Percentiles rank a stretch among this genome's conserved stretches.
phyloP scores from a whole-genome alignment of 805 yeast species.

The Yamadazyma scolyti region DNA sequence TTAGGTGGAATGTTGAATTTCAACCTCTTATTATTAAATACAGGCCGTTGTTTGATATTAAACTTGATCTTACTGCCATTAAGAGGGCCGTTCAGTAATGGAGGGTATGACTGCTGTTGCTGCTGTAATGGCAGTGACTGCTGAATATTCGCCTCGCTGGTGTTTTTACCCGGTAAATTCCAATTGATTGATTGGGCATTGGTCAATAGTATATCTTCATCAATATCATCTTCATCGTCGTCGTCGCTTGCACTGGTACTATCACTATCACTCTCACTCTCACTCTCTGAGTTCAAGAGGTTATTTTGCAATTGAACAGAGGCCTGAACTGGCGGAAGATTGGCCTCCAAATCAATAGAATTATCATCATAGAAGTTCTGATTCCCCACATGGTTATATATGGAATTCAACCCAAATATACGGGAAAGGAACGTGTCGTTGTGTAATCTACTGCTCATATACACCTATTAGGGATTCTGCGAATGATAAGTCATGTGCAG shows the following conservation, averaged over 20 bases:
- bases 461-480: too few species aligned
- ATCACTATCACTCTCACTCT: constrained; percentile 1
- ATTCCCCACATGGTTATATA: constrained; percentile 23
- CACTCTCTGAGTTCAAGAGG: constrained; percentile 6
- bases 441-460: neutral
- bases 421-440: constrained; percentile 58
- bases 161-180: neutral
- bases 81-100: too few species aligned
- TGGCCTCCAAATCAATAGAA: constrained; percentile 22
- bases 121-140: constrained; percentile 15
- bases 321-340: constrained; percentile 2
- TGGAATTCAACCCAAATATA: constrained; percentile 53
- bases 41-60: constrained; percentile 8
- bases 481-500: too few species aligned
- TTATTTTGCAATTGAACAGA: constrained; percentile 5
- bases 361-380: constrained; percentile 5
- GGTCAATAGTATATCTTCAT: neutral
- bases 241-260: neutral
- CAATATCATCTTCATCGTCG: constrained; percentile 1
- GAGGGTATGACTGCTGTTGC: too few species aligned
- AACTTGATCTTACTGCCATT: too few species aligned
- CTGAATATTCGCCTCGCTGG: constrained; percentile 1
- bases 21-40: constrained; percentile 8
- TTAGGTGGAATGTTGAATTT: constrained; percentile 35
- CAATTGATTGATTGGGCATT: constrained; percentile 2